These are phyloP conservation scores for Cucurbita ficifolia DNA, from an alignment of 306 rosid genomes.

Conservation along the genomic window DNA sequence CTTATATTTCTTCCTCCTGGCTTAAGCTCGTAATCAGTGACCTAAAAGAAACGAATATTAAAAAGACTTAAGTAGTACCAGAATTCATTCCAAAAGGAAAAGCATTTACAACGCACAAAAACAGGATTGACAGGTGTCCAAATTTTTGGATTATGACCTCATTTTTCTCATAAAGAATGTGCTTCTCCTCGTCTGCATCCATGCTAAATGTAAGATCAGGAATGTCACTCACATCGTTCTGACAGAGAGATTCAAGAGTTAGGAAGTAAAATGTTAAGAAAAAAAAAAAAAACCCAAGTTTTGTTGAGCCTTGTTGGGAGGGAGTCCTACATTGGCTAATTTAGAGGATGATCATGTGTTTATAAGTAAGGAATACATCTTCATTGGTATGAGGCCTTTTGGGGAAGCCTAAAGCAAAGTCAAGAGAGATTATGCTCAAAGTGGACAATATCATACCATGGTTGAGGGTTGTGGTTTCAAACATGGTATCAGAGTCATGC, in stretches of 20 bases:
- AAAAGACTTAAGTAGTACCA: background rate
- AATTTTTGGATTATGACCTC: conserved; percentile 34
- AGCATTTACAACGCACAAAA: background rate
- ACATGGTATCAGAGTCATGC: too few species aligned
- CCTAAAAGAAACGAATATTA: conserved; percentile 24
- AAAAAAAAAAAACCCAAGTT: too few species aligned
- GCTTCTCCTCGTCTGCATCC: conserved; percentile 98
- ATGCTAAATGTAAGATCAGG: conserved; percentile 97
- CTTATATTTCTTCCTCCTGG: conserved; percentile 96
- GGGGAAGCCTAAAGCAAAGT: too few species aligned
- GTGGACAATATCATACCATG: too few species aligned
- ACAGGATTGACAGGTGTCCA: background rate
- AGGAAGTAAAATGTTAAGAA: conserved; percentile 2
- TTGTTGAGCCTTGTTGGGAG: too few species aligned
- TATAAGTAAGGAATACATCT: too few species aligned
- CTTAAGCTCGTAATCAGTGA: conserved; percentile 96
- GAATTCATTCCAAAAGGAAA: background rate
- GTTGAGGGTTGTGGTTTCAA: too few species aligned
- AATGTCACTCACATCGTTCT: conserved; percentile 86
- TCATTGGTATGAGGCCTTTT: too few species aligned
- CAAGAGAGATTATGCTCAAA: too few species aligned
- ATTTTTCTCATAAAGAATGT: conserved; percentile 81
- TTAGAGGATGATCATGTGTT: too few species aligned
- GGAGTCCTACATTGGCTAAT: too few species aligned
- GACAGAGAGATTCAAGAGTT: conserved; percentile 7